These are phyloP conservation scores for Didymella pomorum DNA, from an alignment of 2,329 filamentous ascomycete genomes.

Conservation along the genomic window DNA sequence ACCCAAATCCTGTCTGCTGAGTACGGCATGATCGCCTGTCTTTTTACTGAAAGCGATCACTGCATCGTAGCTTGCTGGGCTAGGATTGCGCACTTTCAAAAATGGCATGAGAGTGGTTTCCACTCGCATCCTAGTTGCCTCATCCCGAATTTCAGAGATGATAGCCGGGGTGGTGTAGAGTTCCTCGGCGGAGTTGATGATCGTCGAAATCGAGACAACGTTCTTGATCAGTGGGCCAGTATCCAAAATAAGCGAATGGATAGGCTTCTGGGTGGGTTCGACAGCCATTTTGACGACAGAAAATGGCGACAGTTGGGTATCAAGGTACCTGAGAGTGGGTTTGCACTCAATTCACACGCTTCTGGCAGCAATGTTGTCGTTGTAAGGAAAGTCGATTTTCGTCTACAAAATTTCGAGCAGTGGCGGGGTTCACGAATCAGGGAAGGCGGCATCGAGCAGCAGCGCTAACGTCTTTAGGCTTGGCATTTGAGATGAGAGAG, in stretches of 20 bases:
- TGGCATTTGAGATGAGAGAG: conserved; percentile 6
- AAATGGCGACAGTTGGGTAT: conserved; percentile 20
- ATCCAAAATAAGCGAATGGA: conserved; percentile 87
- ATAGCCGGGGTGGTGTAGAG: conserved; percentile 79
- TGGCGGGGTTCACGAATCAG: conserved; percentile 23
- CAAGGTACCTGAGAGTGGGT: conserved; percentile 9
- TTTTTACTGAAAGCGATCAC: conserved; percentile 85
- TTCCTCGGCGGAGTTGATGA: conserved; percentile 76
- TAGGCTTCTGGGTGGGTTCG: conserved; percentile 63
- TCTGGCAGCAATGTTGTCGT: conserved; percentile 6
- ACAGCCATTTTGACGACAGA: conserved; percentile 32
- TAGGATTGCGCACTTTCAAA: conserved; percentile 77
- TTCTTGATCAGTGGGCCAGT: conserved; percentile 94
- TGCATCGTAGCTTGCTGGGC: conserved; percentile 77
- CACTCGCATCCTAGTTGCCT: conserved; percentile 78
- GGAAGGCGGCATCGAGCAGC: background rate
- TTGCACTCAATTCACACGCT: background rate
- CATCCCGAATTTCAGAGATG: conserved; percentile 85
- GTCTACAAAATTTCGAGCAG: conserved; percentile 27
- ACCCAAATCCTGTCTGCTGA: conserved; percentile 89
- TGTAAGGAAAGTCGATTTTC: conserved; percentile 3
- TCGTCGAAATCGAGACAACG: conserved; percentile 81
- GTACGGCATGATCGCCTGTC: conserved; percentile 86
- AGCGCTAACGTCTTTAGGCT: conserved; percentile 5
- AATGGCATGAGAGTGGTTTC: conserved; percentile 89